Evolutionary conservation across 805 yeast species (phyloP), one percentile per base, ranked within the genome.

Genomic region (Schwanniomyces polymorphus): DNA sequence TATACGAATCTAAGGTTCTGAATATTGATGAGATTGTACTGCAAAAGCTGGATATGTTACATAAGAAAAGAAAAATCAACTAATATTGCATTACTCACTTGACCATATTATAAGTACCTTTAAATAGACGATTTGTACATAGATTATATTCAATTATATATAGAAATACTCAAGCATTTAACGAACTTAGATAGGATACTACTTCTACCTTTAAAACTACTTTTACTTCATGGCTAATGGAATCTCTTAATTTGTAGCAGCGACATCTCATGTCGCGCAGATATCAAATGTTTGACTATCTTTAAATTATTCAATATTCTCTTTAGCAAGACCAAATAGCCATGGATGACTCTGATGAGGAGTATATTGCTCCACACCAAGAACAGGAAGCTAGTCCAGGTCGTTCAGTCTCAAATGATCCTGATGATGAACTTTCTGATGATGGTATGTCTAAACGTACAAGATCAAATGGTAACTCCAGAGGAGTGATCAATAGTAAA

Each of bases 291-390:
- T 27, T 10, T 10, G 29, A 4, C n/a, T 27, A 27, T 9, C 29
- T 10, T 27, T 12, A 27, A 7, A 9, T 10, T 27, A 9, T 10
- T 27, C 28, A 10, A 7, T 27, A 12, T 27, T 6, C 4, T 10
- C 11, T 27, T 27, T 6, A 10, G 29, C n/a, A 10, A 27, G n/a
- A 28, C 33, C 12, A 11, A 28, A 5, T 14, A 28, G 17, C 11
- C 10, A 60, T 60, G 63, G 63, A 60, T 57, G 72, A 64, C 42
- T 65, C 72, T 9, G 73, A 67, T 46, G 74, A 68, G 47, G 75
- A 70, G 46, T 70, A 67, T 50, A 51, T 59, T 39, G 60, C 63
- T 11, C 58, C 63, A 7, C 35, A 44, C 8, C 34, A 43, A 10
- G 39, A 18, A 6, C 51, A 44, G 7, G 46, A 53, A 11, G 48